A percentile compares a stretch with the other conserved stretches of the same genome.
phyloP scores from a whole-genome alignment of 2,329 filamentous ascomycete genomes.

The Fusarium austroafricanum region DNA sequence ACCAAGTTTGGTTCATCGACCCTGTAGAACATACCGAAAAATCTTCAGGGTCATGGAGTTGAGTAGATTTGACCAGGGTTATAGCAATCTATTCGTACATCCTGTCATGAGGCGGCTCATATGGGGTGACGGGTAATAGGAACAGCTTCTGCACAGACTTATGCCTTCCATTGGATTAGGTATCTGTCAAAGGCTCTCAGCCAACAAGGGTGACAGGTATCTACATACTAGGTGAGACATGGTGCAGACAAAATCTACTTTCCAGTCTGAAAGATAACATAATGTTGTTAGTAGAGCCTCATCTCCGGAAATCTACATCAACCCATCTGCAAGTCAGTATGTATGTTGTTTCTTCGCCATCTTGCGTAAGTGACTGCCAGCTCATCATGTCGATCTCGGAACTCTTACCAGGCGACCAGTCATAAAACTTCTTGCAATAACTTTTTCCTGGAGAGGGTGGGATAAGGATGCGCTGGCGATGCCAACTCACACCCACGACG shows the following conservation, averaged over 20 bases:
- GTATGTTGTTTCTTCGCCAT: slow-evolving; percentile 9
- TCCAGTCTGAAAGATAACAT: background rate
- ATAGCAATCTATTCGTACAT: slow-evolving; percentile 9
- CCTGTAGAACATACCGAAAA: background rate
- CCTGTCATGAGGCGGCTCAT: slow-evolving; percentile 10
- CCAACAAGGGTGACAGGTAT: slow-evolving; percentile 1
- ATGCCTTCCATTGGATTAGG: slow-evolving; percentile 8
- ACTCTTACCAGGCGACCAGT: slow-evolving; percentile 27
- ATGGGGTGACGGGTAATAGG: slow-evolving; percentile 8
- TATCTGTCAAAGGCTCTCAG: background rate
- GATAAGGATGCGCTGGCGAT: slow-evolving; percentile 46
- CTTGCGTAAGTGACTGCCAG: slow-evolving; percentile 35
- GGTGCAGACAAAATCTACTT: slow-evolving; percentile 20
- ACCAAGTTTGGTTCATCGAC: background rate
- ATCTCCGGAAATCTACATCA: background rate
- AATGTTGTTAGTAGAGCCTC: slow-evolving; percentile 8
- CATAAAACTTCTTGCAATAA: slow-evolving; percentile 16
- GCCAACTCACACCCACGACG: slow-evolving; percentile 41
- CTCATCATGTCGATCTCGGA: slow-evolving; percentile 41
- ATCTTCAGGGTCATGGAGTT: slow-evolving; percentile 25
- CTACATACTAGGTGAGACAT: slow-evolving; percentile 5
- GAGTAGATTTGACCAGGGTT: slow-evolving; percentile 15
- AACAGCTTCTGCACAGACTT: slow-evolving; percentile 7
- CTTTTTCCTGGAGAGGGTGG: slow-evolving; percentile 30
- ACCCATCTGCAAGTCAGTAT: slow-evolving; percentile 10